Base-by-base conservation (phyloP, 163 green algal genomes). In the Trebouxia gelatinosa region DNA sequence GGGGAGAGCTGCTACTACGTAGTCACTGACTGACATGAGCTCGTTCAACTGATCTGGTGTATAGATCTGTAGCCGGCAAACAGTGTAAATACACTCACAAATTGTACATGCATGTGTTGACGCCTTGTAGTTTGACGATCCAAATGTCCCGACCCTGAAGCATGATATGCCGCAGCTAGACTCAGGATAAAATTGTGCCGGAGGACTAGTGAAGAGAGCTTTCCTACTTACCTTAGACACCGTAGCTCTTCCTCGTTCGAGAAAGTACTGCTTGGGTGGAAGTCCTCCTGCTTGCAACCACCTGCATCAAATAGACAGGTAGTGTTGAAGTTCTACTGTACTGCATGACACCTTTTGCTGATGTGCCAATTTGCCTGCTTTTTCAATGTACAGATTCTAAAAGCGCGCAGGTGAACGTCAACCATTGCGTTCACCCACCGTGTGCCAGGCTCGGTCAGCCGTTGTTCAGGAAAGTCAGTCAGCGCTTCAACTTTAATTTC, bases 1-100 rank as follows among this genome's bases (percentile, higher is more conserved):
- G 2, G 92, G 92, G 3, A 92, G 72, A 85, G 84, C 78, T 29
- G 87, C 16, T 0, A 95, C 90, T 23, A 97, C 86, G 51, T 95
- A 97, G 80, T 97, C 91, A 48, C 78, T 85, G 23, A 75, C 74
- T 23, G 84, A 75, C 83, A 95, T 92, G 31, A 95, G 80, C 11
- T 86, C 74, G 5, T 71, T 48, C 38, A 94, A 75, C 78, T 91
- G 76, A 11, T 87, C 78, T 1, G 90, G 86, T 6, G 81, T 28
- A 78, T 89, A 93, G 5, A 91, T 61, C 71, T 86, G 62, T n/a
- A 77, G 26, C n/a, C n/a, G n/a, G n/a, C n/a, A n/a, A n/a, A n/a
- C n/a, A n/a, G n/a, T n/a, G n/a, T n/a, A n/a, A n/a, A n/a, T n/a
- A n/a, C n/a, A n/a, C 19, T 59, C 48, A 59, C 48, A 59, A 23